Conservation (phyloP, 257 asterid genomes). For the Dorcoceras hygrometricum region DNA sequence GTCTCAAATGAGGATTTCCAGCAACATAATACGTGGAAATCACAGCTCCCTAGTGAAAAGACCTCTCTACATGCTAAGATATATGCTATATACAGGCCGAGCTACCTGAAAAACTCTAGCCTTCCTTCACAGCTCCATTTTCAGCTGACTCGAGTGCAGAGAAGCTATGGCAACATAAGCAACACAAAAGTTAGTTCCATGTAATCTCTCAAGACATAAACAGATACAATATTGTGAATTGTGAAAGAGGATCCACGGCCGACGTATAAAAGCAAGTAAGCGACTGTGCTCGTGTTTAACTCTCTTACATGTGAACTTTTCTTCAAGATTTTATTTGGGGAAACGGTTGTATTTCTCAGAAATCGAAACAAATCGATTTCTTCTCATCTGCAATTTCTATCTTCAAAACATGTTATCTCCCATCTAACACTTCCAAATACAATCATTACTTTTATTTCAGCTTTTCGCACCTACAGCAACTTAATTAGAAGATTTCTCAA, state of each 20-base stretch:
- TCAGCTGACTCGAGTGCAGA: constrained; percentile 59
- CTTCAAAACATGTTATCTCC: too few relatives aligned
- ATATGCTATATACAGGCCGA: constrained; percentile 56
- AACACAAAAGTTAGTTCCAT: constrained; percentile 8
- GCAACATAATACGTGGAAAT: constrained; percentile 28
- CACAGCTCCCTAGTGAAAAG: constrained; percentile 25
- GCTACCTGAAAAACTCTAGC: constrained; percentile 26
- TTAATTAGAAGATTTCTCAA: too few relatives aligned
- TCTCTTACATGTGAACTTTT: background rate
- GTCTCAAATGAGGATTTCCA: constrained; percentile 28
- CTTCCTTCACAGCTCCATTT: constrained; percentile 67
- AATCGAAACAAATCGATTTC: too few relatives aligned
- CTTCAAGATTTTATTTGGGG: too few relatives aligned
- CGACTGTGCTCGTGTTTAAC: background rate
- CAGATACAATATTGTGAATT: background rate
- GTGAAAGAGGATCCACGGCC: background rate
- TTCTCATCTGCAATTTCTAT: too few relatives aligned
- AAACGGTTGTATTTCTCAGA: too few relatives aligned
- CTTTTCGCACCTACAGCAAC: background rate
- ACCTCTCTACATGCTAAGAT: constrained; percentile 32
- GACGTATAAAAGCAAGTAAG: background rate
- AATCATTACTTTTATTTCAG: background rate
- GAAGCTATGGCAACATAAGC: constrained; percentile 33
- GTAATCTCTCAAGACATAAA: background rate
- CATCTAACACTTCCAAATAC: background rate